Evolutionary conservation across 2,329 filamentous ascomycete genomes (phyloP).

Genomic region (Fusarium austroafricanum): DNA sequence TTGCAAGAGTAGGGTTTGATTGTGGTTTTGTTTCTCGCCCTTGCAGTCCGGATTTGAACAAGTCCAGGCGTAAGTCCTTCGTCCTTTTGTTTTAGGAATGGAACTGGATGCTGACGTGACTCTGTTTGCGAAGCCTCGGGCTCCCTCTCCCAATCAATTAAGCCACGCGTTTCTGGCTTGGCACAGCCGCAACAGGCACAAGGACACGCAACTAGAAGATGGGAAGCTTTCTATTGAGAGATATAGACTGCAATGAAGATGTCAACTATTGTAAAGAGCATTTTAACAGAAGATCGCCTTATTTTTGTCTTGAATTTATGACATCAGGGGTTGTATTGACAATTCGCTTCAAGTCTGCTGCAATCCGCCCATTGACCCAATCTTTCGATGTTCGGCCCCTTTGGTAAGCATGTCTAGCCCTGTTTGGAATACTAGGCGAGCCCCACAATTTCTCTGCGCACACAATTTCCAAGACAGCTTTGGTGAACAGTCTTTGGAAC

Average conservation of each 20-base stretch:
- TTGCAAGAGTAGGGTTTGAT: conserved; percentile 10
- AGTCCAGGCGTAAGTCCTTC: conserved; percentile 10
- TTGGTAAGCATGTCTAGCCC: conserved; percentile 42
- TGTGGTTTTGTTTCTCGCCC: conserved; percentile 15
- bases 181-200: conserved; percentile 37
- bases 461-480: conserved; percentile 39
- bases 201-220: not conserved
- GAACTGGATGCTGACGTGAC: conserved; percentile 42
- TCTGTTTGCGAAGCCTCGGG: conserved; percentile 13
- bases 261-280: not conserved
- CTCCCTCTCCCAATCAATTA: conserved; percentile 36
- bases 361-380: conserved; percentile 1
- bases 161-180: conserved; percentile 34
- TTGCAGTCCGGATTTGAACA: conserved; percentile 34
- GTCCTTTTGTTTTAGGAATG: conserved; percentile 38
- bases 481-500: conserved; percentile 31
- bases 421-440: conserved; percentile 47
- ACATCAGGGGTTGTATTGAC: conserved; percentile 20
- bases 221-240: not conserved
- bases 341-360: conserved; percentile 16
- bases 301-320: conserved; percentile 4
- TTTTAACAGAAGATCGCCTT: too few relatives aligned
- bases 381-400: not conserved
- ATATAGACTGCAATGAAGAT: not conserved
- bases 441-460: conserved; percentile 54